Conservation (phyloP, 495 filamentous ascomycete species). For the Astrothelium macrocarpum region DNA sequence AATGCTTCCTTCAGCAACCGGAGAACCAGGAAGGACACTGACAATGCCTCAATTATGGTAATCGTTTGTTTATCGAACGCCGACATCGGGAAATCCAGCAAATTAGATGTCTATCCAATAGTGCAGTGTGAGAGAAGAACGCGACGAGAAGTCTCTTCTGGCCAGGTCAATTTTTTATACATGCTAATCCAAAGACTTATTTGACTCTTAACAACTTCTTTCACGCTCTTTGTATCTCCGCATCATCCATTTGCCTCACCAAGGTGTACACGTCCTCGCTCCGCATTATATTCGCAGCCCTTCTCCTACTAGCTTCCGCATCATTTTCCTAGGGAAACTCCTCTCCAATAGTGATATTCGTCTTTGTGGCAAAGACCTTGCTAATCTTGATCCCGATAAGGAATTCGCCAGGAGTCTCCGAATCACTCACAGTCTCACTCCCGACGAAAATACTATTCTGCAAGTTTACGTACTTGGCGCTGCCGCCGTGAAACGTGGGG, state of each 20-base stretch:
- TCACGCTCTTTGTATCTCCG: background rate
- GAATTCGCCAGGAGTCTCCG: background rate
- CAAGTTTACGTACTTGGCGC: slow-evolving; percentile 15
- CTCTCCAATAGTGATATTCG: slow-evolving; percentile 17
- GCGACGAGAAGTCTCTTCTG: too few relatives aligned
- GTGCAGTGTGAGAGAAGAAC: too few relatives aligned
- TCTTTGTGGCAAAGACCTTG: slow-evolving; percentile 11
- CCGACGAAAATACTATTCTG: slow-evolving; percentile 19
- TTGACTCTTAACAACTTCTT: too few relatives aligned
- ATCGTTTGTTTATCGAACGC: too few relatives aligned
- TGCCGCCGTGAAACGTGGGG: slow-evolving; percentile 10
- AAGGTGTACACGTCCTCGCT: background rate
- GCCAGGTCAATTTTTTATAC: too few relatives aligned
- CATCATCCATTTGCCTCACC: background rate
- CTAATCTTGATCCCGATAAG: slow-evolving; percentile 6
- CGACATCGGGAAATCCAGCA: too few relatives aligned
- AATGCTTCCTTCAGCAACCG: too few relatives aligned
- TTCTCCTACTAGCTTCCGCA: background rate
- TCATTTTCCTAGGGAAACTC: slow-evolving; percentile 12
- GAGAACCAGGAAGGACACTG: too few relatives aligned
- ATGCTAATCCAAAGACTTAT: too few relatives aligned
- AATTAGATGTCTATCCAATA: too few relatives aligned
- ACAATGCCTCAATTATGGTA: too few relatives aligned
- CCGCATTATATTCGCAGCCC: background rate
- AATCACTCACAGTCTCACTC: slow-evolving; percentile 14